Evolutionary conservation across 2,329 filamentous ascomycete genomes (phyloP), one percentile per base, ranked within the genome.

Genomic region (Colletotrichum brevisporum): DNA sequence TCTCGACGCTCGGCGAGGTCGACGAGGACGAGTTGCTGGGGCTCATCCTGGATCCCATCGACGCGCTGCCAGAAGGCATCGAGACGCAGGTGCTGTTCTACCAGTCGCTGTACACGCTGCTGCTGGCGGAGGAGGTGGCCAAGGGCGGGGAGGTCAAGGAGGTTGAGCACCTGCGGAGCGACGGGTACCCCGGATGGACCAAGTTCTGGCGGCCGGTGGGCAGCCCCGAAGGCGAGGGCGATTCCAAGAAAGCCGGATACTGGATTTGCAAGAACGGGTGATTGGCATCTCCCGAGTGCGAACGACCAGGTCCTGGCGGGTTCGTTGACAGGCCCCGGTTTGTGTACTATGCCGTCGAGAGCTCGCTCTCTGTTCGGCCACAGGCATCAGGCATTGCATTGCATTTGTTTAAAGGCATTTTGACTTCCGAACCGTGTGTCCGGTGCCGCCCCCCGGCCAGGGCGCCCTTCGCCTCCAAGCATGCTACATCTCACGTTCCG

Each of bases 181-280:
- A 64, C 18, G 66, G 65, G 13, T 64, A 57, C 31, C 64, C 63
- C n/a, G 67, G 67, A 39, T 70, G 70, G 67, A 70, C 62, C 26
- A 67, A 69, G 31, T 70, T 70, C 24, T 71, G 70, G 70, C 62
- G 70, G n/a, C 55, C 67, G 16, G 45, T 68, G 18, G 31, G 53
- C 24, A 18, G 48, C 13, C 10, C 36, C 9, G 66, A 36, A 3
- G 8, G 31, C 1, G 31, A 36, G 10, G 31, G 31, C 31, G 9
- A 36, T 36, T 36, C 31, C 31, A 36, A 36, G 31, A 36, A 50
- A 39, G 67, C 53, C 2, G 70, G 70, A 36, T 71, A 71, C 53
- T 71, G 70, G 70, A 54, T 71, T n/a, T 70, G 63, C 54, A 67
- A 67, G 63, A 57, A 63, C 51, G 63, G 67, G 24, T 71, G 51